phyloP scores from a whole-genome alignment of 768 basidiomycete species.

The Suillus luteus region DNA sequence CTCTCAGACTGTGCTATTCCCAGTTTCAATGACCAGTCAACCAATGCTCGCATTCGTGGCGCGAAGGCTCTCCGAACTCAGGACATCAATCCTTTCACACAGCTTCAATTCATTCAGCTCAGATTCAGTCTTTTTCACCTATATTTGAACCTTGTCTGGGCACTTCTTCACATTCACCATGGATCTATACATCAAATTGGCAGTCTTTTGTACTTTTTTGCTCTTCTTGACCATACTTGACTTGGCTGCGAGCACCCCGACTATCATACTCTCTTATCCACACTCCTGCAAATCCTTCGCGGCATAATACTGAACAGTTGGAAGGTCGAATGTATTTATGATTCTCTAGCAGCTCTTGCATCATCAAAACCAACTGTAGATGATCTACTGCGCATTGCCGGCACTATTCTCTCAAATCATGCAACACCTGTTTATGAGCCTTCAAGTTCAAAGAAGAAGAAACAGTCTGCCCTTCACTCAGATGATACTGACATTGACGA shows the following conservation, averaged over 20 bases:
- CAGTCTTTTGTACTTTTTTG: slow-evolving; percentile 34
- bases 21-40: slow-evolving; percentile 21
- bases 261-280: slow-evolving; percentile 31
- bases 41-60: slow-evolving; percentile 23
- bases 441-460: not conserved
- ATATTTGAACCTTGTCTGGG: slow-evolving; percentile 37
- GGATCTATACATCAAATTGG: slow-evolving; percentile 27
- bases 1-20: slow-evolving; percentile 15
- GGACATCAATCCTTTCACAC: slow-evolving; percentile 8
- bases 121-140: slow-evolving; percentile 18
- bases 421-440: slow-evolving; percentile 17
- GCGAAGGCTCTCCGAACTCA: slow-evolving; percentile 17
- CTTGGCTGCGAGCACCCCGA: slow-evolving; percentile 37
- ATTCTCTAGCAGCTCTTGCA: slow-evolving; percentile 18
- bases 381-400: slow-evolving; percentile 20
- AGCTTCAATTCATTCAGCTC: slow-evolving; percentile 6
- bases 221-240: slow-evolving; percentile 25
- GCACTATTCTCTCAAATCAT: slow-evolving; percentile 27
- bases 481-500: slow-evolving; percentile 15
- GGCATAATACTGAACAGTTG: slow-evolving; percentile 37
- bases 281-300: slow-evolving; percentile 31
- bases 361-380: slow-evolving; percentile 29
- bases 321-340: slow-evolving; percentile 25
- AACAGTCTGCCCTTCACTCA: not conserved
- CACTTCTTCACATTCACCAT: slow-evolving; percentile 27